Percentiles rank a stretch among this genome's conserved stretches.
These are phyloP conservation scores for Metschnikowia sp. DNA, from an alignment of 805 yeast species.

Conservation along the genomic window DNA sequence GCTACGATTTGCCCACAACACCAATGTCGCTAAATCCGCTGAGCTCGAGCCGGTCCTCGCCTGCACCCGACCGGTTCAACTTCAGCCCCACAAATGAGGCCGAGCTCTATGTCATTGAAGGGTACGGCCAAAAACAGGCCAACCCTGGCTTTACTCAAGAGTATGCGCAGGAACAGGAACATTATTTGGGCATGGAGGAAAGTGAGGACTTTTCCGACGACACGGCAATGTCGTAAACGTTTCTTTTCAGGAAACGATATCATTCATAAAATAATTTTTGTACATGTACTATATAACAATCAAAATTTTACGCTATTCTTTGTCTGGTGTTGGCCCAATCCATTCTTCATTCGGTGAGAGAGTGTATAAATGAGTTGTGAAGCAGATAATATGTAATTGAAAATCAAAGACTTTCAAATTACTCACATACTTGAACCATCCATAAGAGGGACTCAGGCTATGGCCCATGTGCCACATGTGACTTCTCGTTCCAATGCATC, in stretches of 20 bases:
- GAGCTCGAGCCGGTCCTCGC: constrained; percentile 15
- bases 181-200: constrained; percentile 38
- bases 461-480: too few relatives aligned
- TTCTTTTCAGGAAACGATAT: neutral
- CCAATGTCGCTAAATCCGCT: constrained; percentile 18
- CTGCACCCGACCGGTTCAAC: constrained; percentile 17
- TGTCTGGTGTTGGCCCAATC: too few relatives aligned
- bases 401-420: too few relatives aligned
- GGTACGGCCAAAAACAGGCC: constrained; percentile 18
- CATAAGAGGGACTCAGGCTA: too few relatives aligned
- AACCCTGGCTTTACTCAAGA: constrained; percentile 9
- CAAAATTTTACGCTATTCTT: too few relatives aligned
- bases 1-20: constrained; percentile 18
- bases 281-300: neutral
- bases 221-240: constrained; percentile 6
- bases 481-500: too few relatives aligned
- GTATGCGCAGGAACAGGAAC: constrained; percentile 32
- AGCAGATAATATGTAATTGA: too few relatives aligned
- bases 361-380: too few relatives aligned
- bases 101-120: constrained; percentile 36
- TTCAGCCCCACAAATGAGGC: constrained; percentile 39
- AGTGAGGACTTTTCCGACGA: constrained; percentile 18
- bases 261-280: neutral
- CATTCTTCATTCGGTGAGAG: too few relatives aligned
- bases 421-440: too few relatives aligned